Base-by-base conservation (phyloP, 768 basidiomycete species). In the Pulveroboletus sp. region DNA sequence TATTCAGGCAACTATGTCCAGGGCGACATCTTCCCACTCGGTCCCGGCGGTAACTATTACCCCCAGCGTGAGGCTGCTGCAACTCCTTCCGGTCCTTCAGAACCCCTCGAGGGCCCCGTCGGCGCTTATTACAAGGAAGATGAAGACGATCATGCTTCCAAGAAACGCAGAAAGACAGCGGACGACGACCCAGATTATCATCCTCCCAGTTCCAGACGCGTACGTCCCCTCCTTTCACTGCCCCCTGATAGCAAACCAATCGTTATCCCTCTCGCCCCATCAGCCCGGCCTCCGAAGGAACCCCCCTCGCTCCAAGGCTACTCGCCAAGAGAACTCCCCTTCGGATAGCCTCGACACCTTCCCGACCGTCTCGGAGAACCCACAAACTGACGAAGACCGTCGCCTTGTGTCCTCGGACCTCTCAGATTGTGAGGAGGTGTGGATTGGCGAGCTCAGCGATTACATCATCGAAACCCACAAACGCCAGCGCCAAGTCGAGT, bases 391-490 rank as follows among this genome's bases (percentile, higher is more conserved):
- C 47, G 78, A 81, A 27, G 76, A 75, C 25, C 68, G 58, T 40
- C 69, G 70, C 33, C 69, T 79, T 12, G 67, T 70, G 11, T 87
- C 88, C 16, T 90, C 90, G 19, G 90, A 92, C 73, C 71, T 92
- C 52, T 88, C 90, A 24, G 90, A 90, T 50, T 89, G 83, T 54
- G 77, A 79, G 56, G 89, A 90, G 50, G 62, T 92, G 14, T 92
- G 90, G 90, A 69, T 72, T 37, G 75, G 72, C 21, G 88, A 87
- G 60, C 74, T 91, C 14, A 73, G 75, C 44, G 80, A 80, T 48
- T 92, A 91, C 58, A 74, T 81, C 44, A 61, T 83, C 25, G 83
- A 88, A 59, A 87, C 86, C 6, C 81, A 84, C 60, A 82, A 82
- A 62, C 80, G 88, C 42, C 80, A 82, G 65, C 80, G 78, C 43